Evolutionary conservation across 106 monocot species (phyloP).

Genomic region (Allium cepa): DNA sequence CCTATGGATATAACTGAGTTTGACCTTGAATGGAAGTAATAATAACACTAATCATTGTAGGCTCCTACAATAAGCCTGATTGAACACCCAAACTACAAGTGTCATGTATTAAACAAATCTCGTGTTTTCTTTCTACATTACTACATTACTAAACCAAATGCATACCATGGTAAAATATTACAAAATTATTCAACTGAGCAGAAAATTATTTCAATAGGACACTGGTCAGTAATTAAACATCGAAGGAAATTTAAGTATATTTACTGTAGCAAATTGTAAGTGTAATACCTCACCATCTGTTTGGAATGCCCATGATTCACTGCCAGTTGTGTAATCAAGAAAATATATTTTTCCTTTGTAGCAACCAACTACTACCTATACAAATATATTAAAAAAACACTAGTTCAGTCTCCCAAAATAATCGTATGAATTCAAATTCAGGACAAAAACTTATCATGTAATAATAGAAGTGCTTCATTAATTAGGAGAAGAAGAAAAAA

Average conservation of each 20-base stretch:
- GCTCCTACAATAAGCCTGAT: too few relatives aligned
- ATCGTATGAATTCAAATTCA: background rate
- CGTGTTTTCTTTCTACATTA: too few relatives aligned
- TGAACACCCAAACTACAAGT: too few relatives aligned
- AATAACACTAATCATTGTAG: too few relatives aligned
- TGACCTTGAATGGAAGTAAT: too few relatives aligned
- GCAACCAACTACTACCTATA: constrained; percentile 91
- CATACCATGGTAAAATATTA: too few relatives aligned
- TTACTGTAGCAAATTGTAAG: background rate
- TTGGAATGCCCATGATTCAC: constrained; percentile 61
- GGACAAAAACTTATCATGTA: background rate
- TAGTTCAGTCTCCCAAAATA: background rate
- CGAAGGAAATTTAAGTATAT: background rate
- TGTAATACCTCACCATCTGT: constrained; percentile 73
- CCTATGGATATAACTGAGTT: too few relatives aligned
- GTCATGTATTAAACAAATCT: too few relatives aligned
- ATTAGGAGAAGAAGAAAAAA: background rate
- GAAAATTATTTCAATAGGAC: too few relatives aligned
- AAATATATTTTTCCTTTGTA: constrained; percentile 94
- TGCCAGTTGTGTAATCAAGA: constrained; percentile 54
- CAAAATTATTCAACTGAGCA: too few relatives aligned
- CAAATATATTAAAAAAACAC: background rate
- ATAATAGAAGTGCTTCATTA: background rate
- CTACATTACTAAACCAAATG: too few relatives aligned
- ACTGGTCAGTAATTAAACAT: background rate